Percentiles rank a stretch among this genome's conserved stretches.
These are phyloP conservation scores for Syzygium aromaticum DNA, from an alignment of 345 rosid genomes.

Conservation along the genomic window DNA sequence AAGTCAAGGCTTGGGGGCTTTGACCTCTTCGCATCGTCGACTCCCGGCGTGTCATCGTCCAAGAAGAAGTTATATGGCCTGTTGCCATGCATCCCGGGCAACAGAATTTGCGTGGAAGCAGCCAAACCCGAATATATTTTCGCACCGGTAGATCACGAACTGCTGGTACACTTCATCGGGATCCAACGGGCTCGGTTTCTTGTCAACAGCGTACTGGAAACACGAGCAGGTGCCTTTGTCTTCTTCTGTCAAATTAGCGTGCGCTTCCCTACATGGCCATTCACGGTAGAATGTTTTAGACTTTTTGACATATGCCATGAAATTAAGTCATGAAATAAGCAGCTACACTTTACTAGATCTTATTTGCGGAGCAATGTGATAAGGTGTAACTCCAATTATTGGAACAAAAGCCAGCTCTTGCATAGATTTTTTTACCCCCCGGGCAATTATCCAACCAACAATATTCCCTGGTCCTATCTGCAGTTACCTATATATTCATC, in stretches of 20 bases:
- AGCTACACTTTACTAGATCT: not conserved
- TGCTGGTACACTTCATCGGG: constrained; percentile 19
- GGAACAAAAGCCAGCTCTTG: not conserved
- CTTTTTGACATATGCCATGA: not conserved
- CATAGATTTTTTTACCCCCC: not conserved
- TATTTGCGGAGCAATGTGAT: not conserved
- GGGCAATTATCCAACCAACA: not conserved
- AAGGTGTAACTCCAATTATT: not conserved
- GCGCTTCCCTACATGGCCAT: constrained; percentile 25
- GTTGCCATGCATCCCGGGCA: no score
- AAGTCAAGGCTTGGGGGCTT: constrained; percentile 31
- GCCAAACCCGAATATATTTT: no score
- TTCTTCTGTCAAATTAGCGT: constrained; percentile 23
- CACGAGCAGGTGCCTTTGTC: constrained; percentile 28
- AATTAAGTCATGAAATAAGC: no score
- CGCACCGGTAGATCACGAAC: constrained; percentile 17
- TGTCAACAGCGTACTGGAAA: constrained; percentile 11
- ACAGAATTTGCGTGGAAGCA: constrained; percentile 34
- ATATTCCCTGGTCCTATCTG: not conserved
- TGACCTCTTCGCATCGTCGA: constrained; percentile 18
- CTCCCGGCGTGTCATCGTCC: constrained; percentile 46
- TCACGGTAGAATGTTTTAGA: not conserved
- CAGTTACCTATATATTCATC: not conserved
- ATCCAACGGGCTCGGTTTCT: constrained; percentile 15
- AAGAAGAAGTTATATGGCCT: constrained; percentile 20